Base-by-base conservation (phyloP, 148 eudicot genomes). In the Linanthus parryae region DNA sequence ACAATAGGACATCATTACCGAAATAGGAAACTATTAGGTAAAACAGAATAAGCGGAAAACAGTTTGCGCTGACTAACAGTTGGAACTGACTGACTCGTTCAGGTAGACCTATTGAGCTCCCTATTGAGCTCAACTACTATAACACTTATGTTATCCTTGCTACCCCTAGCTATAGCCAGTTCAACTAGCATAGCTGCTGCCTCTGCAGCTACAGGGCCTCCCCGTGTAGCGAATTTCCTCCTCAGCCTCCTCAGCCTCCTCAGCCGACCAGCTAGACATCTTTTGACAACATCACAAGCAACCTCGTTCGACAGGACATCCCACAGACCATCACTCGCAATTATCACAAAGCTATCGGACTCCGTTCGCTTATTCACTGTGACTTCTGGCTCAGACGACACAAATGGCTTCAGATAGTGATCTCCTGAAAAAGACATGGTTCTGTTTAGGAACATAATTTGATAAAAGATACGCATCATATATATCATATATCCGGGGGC, bases 281-380 rank as follows among this genome's bases (percentile, higher is more conserved):
- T 45, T 18, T 15, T 45, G 2, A 81, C 81, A 2, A 62, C 67
- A 18, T 72, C 78, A 37, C 84, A 79, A 8, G 52, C 81, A 56
- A 75, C 84, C 24, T 79, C 71, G 18, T 79, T 75, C 15, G 74
- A 58, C 63, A 79, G 27, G 22, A 79, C 84, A 40, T 79, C 84
- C 84, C 84, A 79, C 54, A 79, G 60, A 8, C 84, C 84, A n/a
- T 79, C 81, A 7, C 78, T 71, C 7, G 81, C 84, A 1, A 79
- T 67, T 28, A 79, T 75, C 8, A 79, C 70, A 61, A 81, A 79
- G 10, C 75, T 78, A 9, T 79, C 84, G 17, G 75, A 81, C 57
- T 68, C 72, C 11, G 59, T 64, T 50, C 81, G 48, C 13, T 72
- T 69, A 30, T 75, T 59, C 11, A 68, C 36, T 17, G 56, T 75